These are phyloP conservation scores for Trifolium pratense DNA, from an alignment of 306 rosid genomes.

Conservation along the genomic window DNA sequence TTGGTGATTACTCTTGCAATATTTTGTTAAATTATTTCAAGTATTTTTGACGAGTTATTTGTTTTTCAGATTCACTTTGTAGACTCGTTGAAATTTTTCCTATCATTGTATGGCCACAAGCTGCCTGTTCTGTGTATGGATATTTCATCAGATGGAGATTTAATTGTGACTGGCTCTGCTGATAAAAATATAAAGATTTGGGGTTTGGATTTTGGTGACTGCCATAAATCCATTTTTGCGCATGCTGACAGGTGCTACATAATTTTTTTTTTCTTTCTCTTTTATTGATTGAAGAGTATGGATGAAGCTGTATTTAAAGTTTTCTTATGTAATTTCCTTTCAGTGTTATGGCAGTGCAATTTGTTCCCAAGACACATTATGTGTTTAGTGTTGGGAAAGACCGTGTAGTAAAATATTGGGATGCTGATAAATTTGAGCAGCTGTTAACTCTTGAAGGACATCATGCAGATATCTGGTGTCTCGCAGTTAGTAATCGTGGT, in stretches of 20 bases:
- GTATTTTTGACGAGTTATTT: slow-evolving; percentile 34
- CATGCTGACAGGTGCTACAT: slow-evolving; percentile 81
- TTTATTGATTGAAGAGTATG: slow-evolving; percentile 10
- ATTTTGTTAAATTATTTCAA: background rate
- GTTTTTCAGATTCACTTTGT: slow-evolving; percentile 73
- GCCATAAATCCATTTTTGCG: slow-evolving; percentile 92
- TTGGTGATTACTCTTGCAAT: slow-evolving; percentile 10
- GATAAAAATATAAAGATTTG: slow-evolving; percentile 96
- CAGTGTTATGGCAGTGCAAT: slow-evolving; percentile 90
- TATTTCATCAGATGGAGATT: slow-evolving; percentile 91
- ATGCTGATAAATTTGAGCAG: slow-evolving; percentile 93
- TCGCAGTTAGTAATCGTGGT: slow-evolving; percentile 85
- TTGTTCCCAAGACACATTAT: slow-evolving; percentile 85
- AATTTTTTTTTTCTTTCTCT: slow-evolving; percentile 9
- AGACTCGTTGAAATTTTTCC: slow-evolving; percentile 81
- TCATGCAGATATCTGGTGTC: slow-evolving; percentile 94
- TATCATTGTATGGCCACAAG: slow-evolving; percentile 90
- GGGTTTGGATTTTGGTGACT: slow-evolving; percentile 98
- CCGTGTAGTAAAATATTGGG: slow-evolving; percentile 86
- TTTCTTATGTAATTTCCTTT: slow-evolving; percentile 44
- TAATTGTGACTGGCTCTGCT: slow-evolving; percentile 91
- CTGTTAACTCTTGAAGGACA: slow-evolving; percentile 95
- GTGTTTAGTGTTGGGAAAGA: slow-evolving; percentile 93
- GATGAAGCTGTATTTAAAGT: slow-evolving; percentile 25
- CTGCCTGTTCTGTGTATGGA: slow-evolving; percentile 96